Evolutionary conservation across 169 alveolate genomes (phyloP), one percentile per base, ranked within the genome.

Genomic region (Cryptosporidium sp.): DNA sequence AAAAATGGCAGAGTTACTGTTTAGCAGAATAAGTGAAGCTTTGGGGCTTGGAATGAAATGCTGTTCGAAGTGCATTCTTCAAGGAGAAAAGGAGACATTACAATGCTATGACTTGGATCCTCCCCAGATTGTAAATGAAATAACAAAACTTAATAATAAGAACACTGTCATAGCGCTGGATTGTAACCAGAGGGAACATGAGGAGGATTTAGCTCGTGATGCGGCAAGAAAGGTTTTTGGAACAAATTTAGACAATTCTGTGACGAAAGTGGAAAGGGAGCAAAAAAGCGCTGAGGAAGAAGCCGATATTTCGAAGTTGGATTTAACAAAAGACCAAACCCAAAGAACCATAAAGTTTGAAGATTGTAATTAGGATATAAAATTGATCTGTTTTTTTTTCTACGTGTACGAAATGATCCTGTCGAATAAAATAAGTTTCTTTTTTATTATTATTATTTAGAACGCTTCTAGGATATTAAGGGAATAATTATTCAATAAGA

Each of bases 51-150:
- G 71, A 35, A 16, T 9, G n/a, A 10, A 8, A 14, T 80, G 80
- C 43, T 80, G 89, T 41, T 80, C 80, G 1, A 80, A 80, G n/a
- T 80, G 55, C 23, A 65, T 65, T 45, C 4, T 31, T 61, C 18
- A 61, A 21, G 69, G 59, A 14, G 74, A 80, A 14, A 59, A 59
- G 16, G 75, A 80, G 23, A 61, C 73, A 58, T 29, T 80, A 23
- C 73, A 59, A 14, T 80, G 89, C 26, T 45, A 31, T 33, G 89
- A 80, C 70, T 45, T 80, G 65, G 89, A 80, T 41, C 89, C 89
- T 35, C 89, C 89, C 1, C 89, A 80, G 45, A 61, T 80, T 39
- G 74, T 80, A 2, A 80, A 80, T 21, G 67, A 41, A 14, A 80
- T 80, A n/a, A 5, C 75, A 12, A 59, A 48, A 33, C 4, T 62